These are phyloP conservation scores for Microdochium bolleyi DNA, from an alignment of 2,329 filamentous ascomycete species.

Conservation along the genomic window DNA sequence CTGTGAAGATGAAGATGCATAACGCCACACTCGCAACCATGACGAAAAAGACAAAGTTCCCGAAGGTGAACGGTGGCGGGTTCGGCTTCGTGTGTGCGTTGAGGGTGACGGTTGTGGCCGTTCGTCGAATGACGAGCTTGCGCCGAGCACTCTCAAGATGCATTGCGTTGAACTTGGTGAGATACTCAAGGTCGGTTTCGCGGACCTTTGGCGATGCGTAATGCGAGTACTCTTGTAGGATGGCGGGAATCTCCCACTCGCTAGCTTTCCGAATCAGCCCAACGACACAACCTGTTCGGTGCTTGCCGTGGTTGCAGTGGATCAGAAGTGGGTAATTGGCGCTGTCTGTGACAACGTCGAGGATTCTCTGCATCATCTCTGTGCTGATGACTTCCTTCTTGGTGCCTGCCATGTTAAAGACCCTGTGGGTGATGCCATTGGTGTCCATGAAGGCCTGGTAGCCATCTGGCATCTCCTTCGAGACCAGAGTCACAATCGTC, in stretches of 20 bases:
- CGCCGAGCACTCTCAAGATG: slow-evolving; percentile 2
- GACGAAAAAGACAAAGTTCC: slow-evolving; percentile 31
- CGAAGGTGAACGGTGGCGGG: slow-evolving; percentile 14
- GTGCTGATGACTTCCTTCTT: slow-evolving; percentile 69
- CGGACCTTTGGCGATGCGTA: slow-evolving; percentile 56
- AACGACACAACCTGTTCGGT: slow-evolving; percentile 85
- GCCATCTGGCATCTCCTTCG: slow-evolving; percentile 47
- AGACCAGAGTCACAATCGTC: slow-evolving; percentile 66
- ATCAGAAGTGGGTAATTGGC: slow-evolving; percentile 74
- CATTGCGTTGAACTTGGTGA: slow-evolving; percentile 35
- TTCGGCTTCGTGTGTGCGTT: slow-evolving; percentile 5
- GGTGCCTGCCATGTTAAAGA: slow-evolving; percentile 79
- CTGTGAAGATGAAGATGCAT: slow-evolving; percentile 5
- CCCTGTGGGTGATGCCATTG: slow-evolving; percentile 62
- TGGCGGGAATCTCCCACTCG: slow-evolving; percentile 54
- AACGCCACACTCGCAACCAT: slow-evolving; percentile 13
- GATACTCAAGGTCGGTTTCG: slow-evolving; percentile 52
- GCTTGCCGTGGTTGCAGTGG: slow-evolving; percentile 92
- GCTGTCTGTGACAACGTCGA: slow-evolving; percentile 63
- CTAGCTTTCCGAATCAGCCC: slow-evolving; percentile 68
- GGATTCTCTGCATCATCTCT: slow-evolving; percentile 60
- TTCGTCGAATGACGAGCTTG: neutral
- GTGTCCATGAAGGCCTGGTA: slow-evolving; percentile 54
- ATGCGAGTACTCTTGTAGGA: slow-evolving; percentile 65
- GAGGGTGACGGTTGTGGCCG: neutral